Conservation (phyloP, 768 basidiomycete genomes). For the Tulasnella sp. region DNA sequence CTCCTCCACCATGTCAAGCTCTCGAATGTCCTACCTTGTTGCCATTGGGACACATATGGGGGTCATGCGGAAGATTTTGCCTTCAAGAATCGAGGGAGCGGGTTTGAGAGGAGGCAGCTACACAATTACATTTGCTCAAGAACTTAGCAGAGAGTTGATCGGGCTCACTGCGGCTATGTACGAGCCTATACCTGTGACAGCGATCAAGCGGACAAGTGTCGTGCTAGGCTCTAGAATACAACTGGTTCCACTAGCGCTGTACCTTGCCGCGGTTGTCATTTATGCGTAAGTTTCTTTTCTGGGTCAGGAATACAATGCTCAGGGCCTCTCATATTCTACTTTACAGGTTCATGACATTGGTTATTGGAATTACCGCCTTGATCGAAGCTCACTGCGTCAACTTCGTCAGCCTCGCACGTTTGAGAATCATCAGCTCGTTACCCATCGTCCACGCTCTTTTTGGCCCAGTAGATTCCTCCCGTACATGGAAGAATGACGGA, state of each 20-base stretch:
- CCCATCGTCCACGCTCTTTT: conserved; percentile 20
- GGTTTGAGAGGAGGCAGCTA: neutral
- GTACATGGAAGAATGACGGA: conserved; percentile 1
- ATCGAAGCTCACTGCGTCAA: neutral
- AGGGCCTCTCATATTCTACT: neutral
- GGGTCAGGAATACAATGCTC: neutral
- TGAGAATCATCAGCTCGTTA: neutral
- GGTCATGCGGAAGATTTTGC: neutral
- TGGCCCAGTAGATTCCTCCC: neutral
- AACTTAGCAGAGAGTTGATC: conserved; percentile 17
- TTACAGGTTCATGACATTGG: neutral
- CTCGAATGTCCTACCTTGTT: neutral
- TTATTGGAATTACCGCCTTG: neutral
- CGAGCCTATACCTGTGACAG: neutral
- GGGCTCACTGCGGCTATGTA: neutral
- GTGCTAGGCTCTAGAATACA: conserved; percentile 7
- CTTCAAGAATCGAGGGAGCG: conserved; percentile 10
- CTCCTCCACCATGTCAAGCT: neutral
- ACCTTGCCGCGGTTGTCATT: neutral
- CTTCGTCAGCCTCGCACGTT: neutral
- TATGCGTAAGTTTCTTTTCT: neutral
- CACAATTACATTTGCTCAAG: conserved; percentile 1
- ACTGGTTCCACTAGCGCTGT: neutral
- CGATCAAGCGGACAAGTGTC: neutral
- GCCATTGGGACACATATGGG: neutral